Evolutionary conservation across 192 early-diverging fungal species (phyloP).

Genomic region (Entomortierella lignicola): DNA sequence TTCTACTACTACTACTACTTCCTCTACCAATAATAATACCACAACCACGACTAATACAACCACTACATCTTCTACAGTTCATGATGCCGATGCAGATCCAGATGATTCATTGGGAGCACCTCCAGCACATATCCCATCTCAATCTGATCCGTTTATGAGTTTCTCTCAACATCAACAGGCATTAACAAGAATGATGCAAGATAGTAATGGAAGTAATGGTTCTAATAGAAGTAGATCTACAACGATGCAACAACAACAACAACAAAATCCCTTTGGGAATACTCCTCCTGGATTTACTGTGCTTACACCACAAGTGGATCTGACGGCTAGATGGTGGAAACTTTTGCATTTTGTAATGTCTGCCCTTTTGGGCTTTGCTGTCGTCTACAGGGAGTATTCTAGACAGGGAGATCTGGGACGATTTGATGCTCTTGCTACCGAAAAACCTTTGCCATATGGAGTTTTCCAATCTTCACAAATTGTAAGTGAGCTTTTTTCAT

Average conservation of each 20-base stretch:
- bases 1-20: neutral
- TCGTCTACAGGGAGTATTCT: constrained; percentile 51
- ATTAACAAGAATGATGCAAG: constrained; percentile 32
- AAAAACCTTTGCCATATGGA: constrained; percentile 41
- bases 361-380: constrained; percentile 54
- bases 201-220: constrained; percentile 19
- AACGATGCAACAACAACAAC: constrained; percentile 14
- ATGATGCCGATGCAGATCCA: constrained; percentile 57
- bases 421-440: constrained; percentile 35
- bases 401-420: constrained; percentile 34
- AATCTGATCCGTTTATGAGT: constrained; percentile 30
- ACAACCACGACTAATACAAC: neutral
- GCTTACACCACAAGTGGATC: constrained; percentile 43
- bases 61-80: constrained; percentile 7
- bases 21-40: neutral
- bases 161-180: constrained; percentile 27
- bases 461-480: constrained; percentile 25
- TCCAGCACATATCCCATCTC: constrained; percentile 2
- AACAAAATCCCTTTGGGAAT: constrained; percentile 20
- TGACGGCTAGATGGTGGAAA: constrained; percentile 60
- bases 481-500: constrained; percentile 19
- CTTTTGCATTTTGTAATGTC: constrained; percentile 62
- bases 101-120: constrained; percentile 62
- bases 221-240: neutral
- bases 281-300: constrained; percentile 51